Evolutionary conservation across 192 early-diverging fungal genomes (phyloP), one percentile per base, ranked within the genome.

Genomic region (Anaeromyces robustus): DNA sequence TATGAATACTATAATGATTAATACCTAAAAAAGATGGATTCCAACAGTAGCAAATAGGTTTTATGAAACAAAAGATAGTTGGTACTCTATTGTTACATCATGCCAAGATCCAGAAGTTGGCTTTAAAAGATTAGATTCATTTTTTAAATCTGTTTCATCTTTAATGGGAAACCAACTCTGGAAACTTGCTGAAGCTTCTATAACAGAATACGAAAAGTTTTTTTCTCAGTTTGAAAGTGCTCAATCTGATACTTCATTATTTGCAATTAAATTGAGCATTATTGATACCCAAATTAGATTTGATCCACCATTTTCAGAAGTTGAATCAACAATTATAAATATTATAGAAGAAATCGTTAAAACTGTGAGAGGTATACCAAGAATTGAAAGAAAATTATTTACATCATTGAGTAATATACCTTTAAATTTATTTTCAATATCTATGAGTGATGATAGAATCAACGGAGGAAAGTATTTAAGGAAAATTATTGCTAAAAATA

Each of bases 81-180:
- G 90, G 90, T 91, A 91, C 80, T 79, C 81, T 29, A 90, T 90
- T 79, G 88, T 86, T 11, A 86, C 88, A 16, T 78, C 79, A 26
- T 78, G 68, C 4, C 18, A 80, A n/a, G 89, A 90, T 80, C 79
- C 86, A 0, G 90, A 91, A 80, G 78, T 86, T 29, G 90, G 89
- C 18, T 90, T 86, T 77, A 84, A 85, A 37, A 81, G 89, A 22
- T 83, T 91, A 13, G 90, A 90, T 78, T 52, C 83, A 22, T 90
- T 91, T 79, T 91, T 91, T 83, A 91, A 90, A 83, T 87, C 88
- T 6, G 90, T 91, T 6, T 83, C 86, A 19, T 84, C 87, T 17
- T 81, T 91, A 29, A 87, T 91, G 84, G 88, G 87, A 26, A 90
- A 90, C 79, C 90, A 91, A 78, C 80, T 91, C 39, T 89, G 89